These are phyloP conservation scores for Lachancea sp. DNA, from an alignment of 805 yeast species.

Conservation along the genomic window DNA sequence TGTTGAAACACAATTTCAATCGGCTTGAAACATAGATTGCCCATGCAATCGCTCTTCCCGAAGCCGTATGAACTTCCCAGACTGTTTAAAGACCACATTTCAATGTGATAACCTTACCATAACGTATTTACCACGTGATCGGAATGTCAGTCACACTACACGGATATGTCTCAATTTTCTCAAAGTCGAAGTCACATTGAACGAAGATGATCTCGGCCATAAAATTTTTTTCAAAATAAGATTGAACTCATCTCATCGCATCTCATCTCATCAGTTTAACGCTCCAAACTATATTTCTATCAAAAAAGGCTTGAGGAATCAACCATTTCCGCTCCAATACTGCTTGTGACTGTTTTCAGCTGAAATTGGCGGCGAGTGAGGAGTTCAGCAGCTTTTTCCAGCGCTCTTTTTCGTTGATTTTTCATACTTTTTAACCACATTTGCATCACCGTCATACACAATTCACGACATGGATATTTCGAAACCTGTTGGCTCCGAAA, in stretches of 20 bases:
- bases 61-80: too few species aligned
- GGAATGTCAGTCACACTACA: background rate
- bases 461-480: slow-evolving; percentile 75
- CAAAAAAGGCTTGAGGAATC: background rate
- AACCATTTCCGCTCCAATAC: background rate
- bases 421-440: background rate
- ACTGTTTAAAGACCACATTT: too few species aligned
- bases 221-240: slow-evolving; percentile 1
- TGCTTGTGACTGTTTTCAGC: background rate
- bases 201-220: too few species aligned
- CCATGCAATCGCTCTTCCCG: too few species aligned
- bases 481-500: slow-evolving; percentile 92
- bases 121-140: background rate
- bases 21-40: too few species aligned
- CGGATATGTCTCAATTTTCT: background rate
- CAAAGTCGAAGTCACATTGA: too few species aligned
- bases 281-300: background rate
- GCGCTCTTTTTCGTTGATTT: background rate
- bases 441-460: background rate
- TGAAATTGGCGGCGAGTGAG: background rate
- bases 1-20: too few species aligned
- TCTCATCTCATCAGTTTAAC: slow-evolving; percentile 1
- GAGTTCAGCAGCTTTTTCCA: background rate
- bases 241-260: slow-evolving; percentile 4
- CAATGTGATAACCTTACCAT: too few species aligned